Conservation (phyloP, 495 filamentous ascomycete species). For the Cetradonia linearis region DNA sequence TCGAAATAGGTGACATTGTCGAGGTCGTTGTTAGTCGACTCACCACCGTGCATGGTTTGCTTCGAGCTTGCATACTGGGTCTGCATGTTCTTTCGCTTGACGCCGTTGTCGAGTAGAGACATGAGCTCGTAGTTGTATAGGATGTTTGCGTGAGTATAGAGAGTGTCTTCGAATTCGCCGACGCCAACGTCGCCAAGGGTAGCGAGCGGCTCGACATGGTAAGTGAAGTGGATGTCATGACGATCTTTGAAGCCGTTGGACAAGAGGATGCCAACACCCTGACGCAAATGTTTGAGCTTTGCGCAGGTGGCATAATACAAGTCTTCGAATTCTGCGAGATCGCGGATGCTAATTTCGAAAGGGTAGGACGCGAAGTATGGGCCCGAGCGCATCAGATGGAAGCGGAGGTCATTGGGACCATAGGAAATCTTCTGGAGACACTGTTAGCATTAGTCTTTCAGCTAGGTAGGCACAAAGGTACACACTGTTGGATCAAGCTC, state of each 20-base stretch:
- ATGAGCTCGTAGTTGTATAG: slow-evolving; percentile 15
- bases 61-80: not conserved
- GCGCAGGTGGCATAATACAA: slow-evolving; percentile 23
- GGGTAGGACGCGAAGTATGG: slow-evolving; percentile 9
- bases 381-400: slow-evolving; percentile 11
- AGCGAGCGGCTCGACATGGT: slow-evolving; percentile 2
- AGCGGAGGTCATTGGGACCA: slow-evolving; percentile 20
- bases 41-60: not conserved
- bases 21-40: not conserved
- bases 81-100: slow-evolving; percentile 9
- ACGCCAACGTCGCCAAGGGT: slow-evolving; percentile 15
- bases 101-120: slow-evolving; percentile 9
- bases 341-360: slow-evolving; percentile 11
- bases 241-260: slow-evolving; percentile 19
- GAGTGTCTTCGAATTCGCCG: slow-evolving; percentile 14
- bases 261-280: slow-evolving; percentile 17
- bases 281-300: slow-evolving; percentile 21
- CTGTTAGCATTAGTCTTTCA: not conserved
- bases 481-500: slow-evolving; percentile 13
- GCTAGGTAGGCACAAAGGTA: not conserved
- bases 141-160: slow-evolving; percentile 16
- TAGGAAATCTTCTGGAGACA: slow-evolving; percentile 8
- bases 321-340: slow-evolving; percentile 23
- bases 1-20: not conserved
- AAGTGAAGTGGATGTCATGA: slow-evolving; percentile 18